These are phyloP conservation scores for Calonectria fujianensis DNA, from an alignment of 2,329 filamentous ascomycete species.

Conservation along the genomic window DNA sequence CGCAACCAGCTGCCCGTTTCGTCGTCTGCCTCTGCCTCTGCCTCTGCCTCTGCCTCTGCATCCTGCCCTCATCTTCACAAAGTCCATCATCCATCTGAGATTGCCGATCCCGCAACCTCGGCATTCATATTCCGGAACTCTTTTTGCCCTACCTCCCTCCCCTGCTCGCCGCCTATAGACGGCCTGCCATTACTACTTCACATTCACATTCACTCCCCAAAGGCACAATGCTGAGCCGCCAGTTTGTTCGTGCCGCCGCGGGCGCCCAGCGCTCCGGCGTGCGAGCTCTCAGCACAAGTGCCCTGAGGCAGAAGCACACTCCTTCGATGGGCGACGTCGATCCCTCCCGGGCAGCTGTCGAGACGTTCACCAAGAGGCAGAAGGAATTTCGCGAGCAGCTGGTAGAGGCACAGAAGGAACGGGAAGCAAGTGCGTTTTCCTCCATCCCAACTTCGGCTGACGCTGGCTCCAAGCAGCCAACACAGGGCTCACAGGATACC, in stretches of 20 bases:
- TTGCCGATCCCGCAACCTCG: conserved; percentile 48
- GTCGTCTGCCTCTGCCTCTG: conserved; percentile 43
- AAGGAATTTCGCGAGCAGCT: conserved; percentile 90
- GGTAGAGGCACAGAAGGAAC: conserved; percentile 84
- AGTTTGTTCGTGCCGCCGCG: conserved; percentile 67
- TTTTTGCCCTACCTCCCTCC: conserved; percentile 41
- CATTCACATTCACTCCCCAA: conserved; percentile 49
- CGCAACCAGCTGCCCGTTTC: conserved; percentile 53
- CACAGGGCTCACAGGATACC: conserved; percentile 61
- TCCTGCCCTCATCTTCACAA: conserved; percentile 15
- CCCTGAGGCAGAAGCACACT: conserved; percentile 66
- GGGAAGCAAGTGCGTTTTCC: conserved; percentile 86
- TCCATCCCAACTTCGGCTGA: conserved; percentile 64
- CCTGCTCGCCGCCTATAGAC: conserved; percentile 41
- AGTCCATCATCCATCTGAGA: conserved; percentile 35
- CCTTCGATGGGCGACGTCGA: conserved; percentile 92
- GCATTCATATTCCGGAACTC: conserved; percentile 33
- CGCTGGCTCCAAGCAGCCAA: conserved; percentile 65
- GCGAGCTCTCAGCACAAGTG: conserved; percentile 76
- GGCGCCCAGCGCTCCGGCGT: conserved; percentile 68
- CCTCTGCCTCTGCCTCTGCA: conserved; percentile 37
- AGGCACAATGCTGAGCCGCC: conserved; percentile 69
- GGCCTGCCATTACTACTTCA: conserved; percentile 39
- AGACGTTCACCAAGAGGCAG: conserved; percentile 88
- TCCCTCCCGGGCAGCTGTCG: conserved; percentile 77